A percentile compares a stretch with the other conserved stretches of the same genome.
Conservation (phyloP, 495 filamentous ascomycete species). For the Penicillium coffeae region DNA sequence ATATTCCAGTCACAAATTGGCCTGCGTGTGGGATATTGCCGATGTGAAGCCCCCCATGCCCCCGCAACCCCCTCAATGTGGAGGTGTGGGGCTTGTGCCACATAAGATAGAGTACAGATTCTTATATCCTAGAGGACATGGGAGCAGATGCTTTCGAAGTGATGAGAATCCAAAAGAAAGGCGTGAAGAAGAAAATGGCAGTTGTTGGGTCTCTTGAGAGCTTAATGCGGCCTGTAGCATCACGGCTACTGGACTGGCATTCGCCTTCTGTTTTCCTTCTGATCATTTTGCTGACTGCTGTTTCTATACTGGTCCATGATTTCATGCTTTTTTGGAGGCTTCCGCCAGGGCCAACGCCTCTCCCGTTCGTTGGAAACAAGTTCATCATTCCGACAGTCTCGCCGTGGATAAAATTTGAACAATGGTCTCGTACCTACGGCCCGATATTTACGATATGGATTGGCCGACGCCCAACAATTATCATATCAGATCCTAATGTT, state of each 20-base stretch:
- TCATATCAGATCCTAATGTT: slow-evolving; percentile 59
- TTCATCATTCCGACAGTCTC: slow-evolving; percentile 45
- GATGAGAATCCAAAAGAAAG: no score
- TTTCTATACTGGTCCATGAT: slow-evolving; percentile 8
- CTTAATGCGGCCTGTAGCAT: no score
- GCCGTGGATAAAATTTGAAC: slow-evolving; percentile 60
- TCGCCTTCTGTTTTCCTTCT: neutral
- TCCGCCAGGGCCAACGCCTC: slow-evolving; percentile 10
- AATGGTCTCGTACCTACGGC: slow-evolving; percentile 51
- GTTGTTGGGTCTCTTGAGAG: no score
- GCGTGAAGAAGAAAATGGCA: no score
- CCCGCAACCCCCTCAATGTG: neutral
- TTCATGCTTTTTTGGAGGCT: slow-evolving; percentile 10
- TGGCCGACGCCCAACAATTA: slow-evolving; percentile 58
- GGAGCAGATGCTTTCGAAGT: no score
- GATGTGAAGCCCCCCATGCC: neutral
- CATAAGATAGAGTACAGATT: neutral
- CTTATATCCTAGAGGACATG: no score
- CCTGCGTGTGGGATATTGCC: no score
- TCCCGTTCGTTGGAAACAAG: slow-evolving; percentile 46
- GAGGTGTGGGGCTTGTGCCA: neutral
- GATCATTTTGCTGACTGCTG: no score
- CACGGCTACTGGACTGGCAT: no score
- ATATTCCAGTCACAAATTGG: no score
- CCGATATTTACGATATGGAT: slow-evolving; percentile 62